Evolutionary conservation across 2,329 filamentous ascomycete genomes (phyloP), one percentile per base, ranked within the genome.

Genomic region (Neonectria magnoliae): DNA sequence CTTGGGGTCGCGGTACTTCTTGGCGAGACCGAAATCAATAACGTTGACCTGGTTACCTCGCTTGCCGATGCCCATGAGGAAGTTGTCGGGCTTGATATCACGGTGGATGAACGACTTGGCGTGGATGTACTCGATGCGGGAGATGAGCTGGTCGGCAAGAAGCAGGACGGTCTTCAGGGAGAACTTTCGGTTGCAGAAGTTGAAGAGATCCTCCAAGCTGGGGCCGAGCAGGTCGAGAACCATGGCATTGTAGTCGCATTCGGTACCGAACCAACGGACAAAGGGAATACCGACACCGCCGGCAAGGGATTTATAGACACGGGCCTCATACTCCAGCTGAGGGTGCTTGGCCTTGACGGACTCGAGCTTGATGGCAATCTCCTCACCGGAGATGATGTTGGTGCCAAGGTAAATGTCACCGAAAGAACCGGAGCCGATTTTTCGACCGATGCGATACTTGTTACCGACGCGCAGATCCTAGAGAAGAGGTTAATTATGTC

Each of bases 191-290:
- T 98, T 98, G 90, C 96, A 99, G 82, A 98, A 98, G 89, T 99
- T 98, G 93, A 99, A 99, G 36, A 99, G 88, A 79, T 99, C 96
- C 83, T 99, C 96, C 81, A 99, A 84, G 77, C 92, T 96, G 72
- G 96, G 96, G 42, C 96, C 96, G 63, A 99, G 92, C 27, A 99
- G 90, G 78, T 99, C 96, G 71, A 98, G 90, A 57, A 99, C 96
- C 96, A 99, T 98, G 80, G 96, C 96, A 83, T 99, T 98, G 90
- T 99, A 98, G 85, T 98, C 96, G 82, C 95, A 98, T 84, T 99
- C 96, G 66, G 95, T 98, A 73, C 96, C 96, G 82, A 98, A 99
- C 96, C 96, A 99, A 83, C 95, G 94, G 78, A 99, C 96, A 77
- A 98, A 98, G 52, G 96, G 96, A 71, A 99, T 99, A 66, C 96